phyloP scores from a whole-genome alignment of 2,329 filamentous ascomycete genomes.

The Domatiomyces catenatus region DNA sequence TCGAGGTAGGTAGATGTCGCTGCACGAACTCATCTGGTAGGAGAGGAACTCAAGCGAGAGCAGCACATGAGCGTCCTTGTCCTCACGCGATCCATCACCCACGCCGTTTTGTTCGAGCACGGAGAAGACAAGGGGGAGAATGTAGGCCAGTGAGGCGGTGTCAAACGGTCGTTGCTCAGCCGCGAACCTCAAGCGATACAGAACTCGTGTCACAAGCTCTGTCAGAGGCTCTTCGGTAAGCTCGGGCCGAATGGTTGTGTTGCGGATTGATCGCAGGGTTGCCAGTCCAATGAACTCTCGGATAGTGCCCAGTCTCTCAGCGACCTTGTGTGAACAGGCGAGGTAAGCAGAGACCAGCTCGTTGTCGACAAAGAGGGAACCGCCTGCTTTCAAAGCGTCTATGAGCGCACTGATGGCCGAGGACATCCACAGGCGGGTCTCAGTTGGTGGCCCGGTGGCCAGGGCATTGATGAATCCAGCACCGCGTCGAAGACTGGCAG shows the following conservation, averaged over 20 bases:
- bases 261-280: conserved; percentile 62
- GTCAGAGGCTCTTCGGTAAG: conserved; percentile 69
- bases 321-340: conserved; percentile 59
- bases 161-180: conserved; percentile 93
- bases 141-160: conserved; percentile 70
- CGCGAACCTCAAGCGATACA: conserved; percentile 80
- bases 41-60: conserved; percentile 76
- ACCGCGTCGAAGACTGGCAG: conserved; percentile 60
- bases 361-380: conserved; percentile 66
- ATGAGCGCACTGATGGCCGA: conserved; percentile 60
- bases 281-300: conserved; percentile 77
- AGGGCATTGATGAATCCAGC: conserved; percentile 74
- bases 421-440: conserved; percentile 77
- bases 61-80: conserved; percentile 76
- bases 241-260: conserved; percentile 55
- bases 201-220: conserved; percentile 65
- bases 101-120: conserved; percentile 69
- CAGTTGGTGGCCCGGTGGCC: conserved; percentile 73
- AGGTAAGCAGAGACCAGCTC: conserved; percentile 65
- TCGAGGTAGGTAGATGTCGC: conserved; percentile 61
- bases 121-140: conserved; percentile 64
- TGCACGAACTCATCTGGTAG: conserved; percentile 71
- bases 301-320: conserved; percentile 57
- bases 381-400: conserved; percentile 61
- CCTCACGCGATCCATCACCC: conserved; percentile 50